Base-by-base conservation (phyloP, 352 stramenopile species). In the Phytopythium cucurbitacearum region DNA sequence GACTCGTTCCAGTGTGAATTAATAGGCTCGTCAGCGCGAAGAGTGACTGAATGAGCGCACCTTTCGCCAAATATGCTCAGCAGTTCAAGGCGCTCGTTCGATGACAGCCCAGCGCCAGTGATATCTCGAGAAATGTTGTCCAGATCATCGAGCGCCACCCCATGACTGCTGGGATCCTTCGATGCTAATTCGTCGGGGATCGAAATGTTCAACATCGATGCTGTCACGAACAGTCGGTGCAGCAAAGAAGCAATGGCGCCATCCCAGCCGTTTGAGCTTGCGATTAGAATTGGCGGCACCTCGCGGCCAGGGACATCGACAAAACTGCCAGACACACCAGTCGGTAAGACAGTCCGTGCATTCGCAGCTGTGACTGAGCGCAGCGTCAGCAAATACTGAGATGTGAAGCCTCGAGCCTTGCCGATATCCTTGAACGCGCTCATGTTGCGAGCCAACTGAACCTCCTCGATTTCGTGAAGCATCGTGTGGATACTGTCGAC, bases 401-500 rank as follows among this genome's bases (percentile, higher is more conserved):
- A 56, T 2, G 77, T 88, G 60, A 88, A 88, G 3, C 39, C 35
- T 5, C 72, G 59, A 21, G 63, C 65, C n/a, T 71, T 62, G 8
- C 60, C 53, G 0, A 60, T 70, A 37, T 63, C 53, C 32, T 64
- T 60, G 48, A 73, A 79, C 5, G 64, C 70, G 5, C 43, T 53
- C 1, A 64, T 51, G 35, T 80, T 85, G 40, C 68, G 63, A 1
- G 46, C 56, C 5, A 38, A 50, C 35, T 80, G 67, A 32, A 76
- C 69, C 4, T 49, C 50, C 15, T 73, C 67, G 38, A 86, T 85
- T 33, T 82, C 77, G 15, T 52, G 42, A 3, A 88, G 44, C n/a
- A 88, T 79, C 8, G 47, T 15, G 8, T 34, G 52, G 21, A 74
- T 63, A 28, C 69, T 53, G 21, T 60, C 54, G 7, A 40, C 42